A percentile compares a stretch with the other conserved stretches of the same genome.
Conservation (phyloP, 2,329 filamentous ascomycete genomes). For the Aspergillus quadricinctus region DNA sequence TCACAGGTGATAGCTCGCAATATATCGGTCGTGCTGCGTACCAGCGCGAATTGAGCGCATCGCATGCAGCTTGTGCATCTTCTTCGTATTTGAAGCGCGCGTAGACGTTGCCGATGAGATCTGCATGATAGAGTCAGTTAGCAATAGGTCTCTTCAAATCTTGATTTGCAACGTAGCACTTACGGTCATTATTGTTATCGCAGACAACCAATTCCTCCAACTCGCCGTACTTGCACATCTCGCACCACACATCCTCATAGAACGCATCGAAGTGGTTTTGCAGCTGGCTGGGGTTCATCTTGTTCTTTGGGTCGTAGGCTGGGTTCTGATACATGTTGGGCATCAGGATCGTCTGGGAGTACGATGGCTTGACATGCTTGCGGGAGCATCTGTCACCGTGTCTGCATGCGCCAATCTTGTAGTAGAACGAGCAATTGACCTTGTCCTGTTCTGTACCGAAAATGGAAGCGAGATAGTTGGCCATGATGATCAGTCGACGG, state of each 20-base stretch:
- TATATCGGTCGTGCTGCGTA: conserved; percentile 97
- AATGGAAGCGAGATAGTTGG: conserved; percentile 98
- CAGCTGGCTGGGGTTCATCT: conserved; percentile 93
- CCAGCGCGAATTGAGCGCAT: conserved; percentile 90
- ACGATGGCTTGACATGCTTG: conserved; percentile 98
- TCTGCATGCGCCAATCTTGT: conserved; percentile 98
- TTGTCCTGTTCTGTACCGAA: conserved; percentile 99
- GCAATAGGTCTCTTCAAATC: not conserved
- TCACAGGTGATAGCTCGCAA: conserved; percentile 94
- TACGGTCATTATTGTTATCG: conserved; percentile 98
- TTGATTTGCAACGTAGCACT: conserved; percentile 31
- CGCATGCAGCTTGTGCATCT: conserved; percentile 86
- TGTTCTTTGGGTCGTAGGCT: conserved; percentile 91
- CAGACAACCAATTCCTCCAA: conserved; percentile 97
- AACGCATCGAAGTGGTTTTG: conserved; percentile 99
- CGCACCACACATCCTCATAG: conserved; percentile 99
- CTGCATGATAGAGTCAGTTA: conserved; percentile 39
- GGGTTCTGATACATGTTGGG: conserved; percentile 99
- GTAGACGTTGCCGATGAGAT: conserved; percentile 98
- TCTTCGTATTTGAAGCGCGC: conserved; percentile 99
- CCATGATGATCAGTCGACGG: conserved; percentile 55
- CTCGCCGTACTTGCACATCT: conserved; percentile 98
- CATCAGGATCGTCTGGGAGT: conserved; percentile 95
- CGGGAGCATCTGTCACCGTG: conserved; percentile 97
- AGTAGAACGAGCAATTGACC: conserved; percentile 99